Percentiles rank a stretch among this genome's conserved stretches.
Evolutionary conservation across 208 protist genomes (phyloP).

Genomic region (Acanthamoeba castellanii): DNA sequence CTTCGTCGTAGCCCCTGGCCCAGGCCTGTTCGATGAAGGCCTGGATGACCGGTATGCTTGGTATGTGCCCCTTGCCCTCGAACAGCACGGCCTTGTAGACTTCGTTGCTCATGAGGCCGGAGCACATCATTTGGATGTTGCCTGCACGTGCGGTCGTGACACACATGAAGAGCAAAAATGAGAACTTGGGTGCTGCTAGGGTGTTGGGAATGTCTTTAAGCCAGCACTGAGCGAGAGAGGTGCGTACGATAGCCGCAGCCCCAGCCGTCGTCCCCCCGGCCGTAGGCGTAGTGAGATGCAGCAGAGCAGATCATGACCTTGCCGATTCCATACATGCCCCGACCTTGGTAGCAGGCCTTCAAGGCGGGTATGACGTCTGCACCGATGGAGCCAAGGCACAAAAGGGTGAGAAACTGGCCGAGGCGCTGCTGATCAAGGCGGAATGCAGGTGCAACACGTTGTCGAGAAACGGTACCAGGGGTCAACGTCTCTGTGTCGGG

Average conservation of each 20-base stretch:
- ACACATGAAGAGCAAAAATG: not conserved
- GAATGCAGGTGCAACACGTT: not conserved
- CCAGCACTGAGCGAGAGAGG: not conserved
- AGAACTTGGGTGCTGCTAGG: no score
- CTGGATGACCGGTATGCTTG: conserved; percentile 71
- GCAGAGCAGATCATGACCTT: conserved; percentile 67
- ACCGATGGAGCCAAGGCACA: not conserved
- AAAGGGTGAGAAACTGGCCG: not conserved
- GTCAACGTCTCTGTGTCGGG: conserved; percentile 62
- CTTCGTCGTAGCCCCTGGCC: conserved; percentile 62
- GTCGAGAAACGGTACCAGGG: not conserved
- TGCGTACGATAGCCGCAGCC: not conserved
- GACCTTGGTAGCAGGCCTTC: conserved; percentile 54
- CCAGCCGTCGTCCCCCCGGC: conserved; percentile 72
- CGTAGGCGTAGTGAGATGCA: conserved; percentile 60
- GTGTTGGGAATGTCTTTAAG: not conserved
- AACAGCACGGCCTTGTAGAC: conserved; percentile 58
- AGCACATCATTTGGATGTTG: conserved; percentile 77
- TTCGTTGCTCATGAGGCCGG: conserved; percentile 55
- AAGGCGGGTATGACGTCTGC: conserved; percentile 45
- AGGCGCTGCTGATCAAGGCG: not conserved
- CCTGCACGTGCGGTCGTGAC: not conserved
- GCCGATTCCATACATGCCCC: conserved; percentile 63
- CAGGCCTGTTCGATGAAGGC: conserved; percentile 71
- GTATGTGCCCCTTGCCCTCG: conserved; percentile 60